Conservation (phyloP, 331 rosid species). For the Acacia pycnantha region DNA sequence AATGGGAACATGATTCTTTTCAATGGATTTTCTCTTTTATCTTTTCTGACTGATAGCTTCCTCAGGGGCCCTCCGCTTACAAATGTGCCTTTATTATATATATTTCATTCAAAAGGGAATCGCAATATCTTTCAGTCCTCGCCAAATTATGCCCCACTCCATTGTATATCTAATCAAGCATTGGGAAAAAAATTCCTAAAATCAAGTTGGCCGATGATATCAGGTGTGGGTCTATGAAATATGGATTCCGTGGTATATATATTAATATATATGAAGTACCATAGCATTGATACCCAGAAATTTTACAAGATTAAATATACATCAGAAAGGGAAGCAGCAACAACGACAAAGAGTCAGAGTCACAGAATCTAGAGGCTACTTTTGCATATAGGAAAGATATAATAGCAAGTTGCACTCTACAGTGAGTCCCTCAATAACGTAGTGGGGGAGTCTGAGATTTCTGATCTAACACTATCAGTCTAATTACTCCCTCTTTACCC, state of each 20-base stretch:
- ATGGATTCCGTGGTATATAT: constrained; percentile 19
- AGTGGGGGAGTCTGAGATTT: constrained; percentile 23
- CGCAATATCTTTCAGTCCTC: not conserved
- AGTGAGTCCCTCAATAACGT: constrained; percentile 38
- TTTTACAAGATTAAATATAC: constrained; percentile 32
- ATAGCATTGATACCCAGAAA: constrained; percentile 25
- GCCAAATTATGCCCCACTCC: constrained; percentile 31
- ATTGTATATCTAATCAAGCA: constrained; percentile 32
- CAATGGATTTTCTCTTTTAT: constrained; percentile 40
- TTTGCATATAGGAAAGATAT: constrained; percentile 32
- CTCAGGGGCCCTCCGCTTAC: constrained; percentile 18
- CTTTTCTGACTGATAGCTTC: constrained; percentile 32
- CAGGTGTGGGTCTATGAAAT: constrained; percentile 32
- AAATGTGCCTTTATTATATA: not conserved
- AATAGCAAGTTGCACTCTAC: constrained; percentile 35
- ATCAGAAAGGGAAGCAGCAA: constrained; percentile 14
- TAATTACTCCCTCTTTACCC: constrained; percentile 32
- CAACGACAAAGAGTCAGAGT: constrained; percentile 10
- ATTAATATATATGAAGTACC: constrained; percentile 31
- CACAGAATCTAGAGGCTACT: constrained; percentile 45
- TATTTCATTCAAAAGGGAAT: not conserved
- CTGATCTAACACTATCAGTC: constrained; percentile 13
- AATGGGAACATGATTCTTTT: constrained; percentile 49
- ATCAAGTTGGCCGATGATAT: constrained; percentile 43
- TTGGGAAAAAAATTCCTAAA: constrained; percentile 29